Conservation (phyloP, 1,139 yeast species). For the Yamadazyma sp. region DNA sequence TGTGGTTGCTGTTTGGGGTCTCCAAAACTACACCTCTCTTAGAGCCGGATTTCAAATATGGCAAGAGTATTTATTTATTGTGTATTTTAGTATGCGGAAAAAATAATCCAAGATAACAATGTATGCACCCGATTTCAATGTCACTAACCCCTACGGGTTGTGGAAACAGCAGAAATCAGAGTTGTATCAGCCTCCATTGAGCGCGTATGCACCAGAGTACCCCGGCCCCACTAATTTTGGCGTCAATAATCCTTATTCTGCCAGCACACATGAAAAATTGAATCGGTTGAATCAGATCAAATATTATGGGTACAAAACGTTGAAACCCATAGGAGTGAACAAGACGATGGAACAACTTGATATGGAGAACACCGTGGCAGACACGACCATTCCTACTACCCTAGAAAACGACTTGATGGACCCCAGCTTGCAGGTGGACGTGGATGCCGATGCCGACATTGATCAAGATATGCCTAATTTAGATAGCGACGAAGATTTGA, state of each 20-base stretch:
- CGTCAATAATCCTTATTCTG: conserved; percentile 24
- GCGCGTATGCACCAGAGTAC: conserved; percentile 51
- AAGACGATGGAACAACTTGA: conserved; percentile 54
- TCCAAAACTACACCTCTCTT: too few species aligned
- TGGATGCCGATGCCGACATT: conserved; percentile 13
- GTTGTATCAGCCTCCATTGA: conserved; percentile 50
- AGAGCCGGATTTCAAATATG: too few species aligned
- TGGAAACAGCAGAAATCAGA: conserved; percentile 15
- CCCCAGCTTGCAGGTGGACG: conserved; percentile 3
- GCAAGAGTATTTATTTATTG: too few species aligned
- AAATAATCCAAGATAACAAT: conserved; percentile 5
- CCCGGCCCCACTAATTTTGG: conserved; percentile 50
- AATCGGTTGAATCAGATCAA: conserved; percentile 44
- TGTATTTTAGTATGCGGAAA: not conserved
- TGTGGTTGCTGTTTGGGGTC: too few species aligned
- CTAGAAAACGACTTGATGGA: conserved; percentile 11
- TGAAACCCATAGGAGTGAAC: conserved; percentile 57
- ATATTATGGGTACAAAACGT: conserved; percentile 47
- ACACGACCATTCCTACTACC: conserved; percentile 7
- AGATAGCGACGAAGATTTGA: conserved; percentile 11
- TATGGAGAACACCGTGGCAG: conserved; percentile 17
- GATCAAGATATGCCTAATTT: conserved; percentile 16
- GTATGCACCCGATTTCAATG: conserved; percentile 18
- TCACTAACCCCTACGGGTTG: conserved; percentile 13
- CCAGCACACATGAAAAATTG: conserved; percentile 37